These are phyloP conservation scores for Apophysomyces variabilis DNA, from an alignment of 371 early-diverging fungal genomes.

Conservation along the genomic window DNA sequence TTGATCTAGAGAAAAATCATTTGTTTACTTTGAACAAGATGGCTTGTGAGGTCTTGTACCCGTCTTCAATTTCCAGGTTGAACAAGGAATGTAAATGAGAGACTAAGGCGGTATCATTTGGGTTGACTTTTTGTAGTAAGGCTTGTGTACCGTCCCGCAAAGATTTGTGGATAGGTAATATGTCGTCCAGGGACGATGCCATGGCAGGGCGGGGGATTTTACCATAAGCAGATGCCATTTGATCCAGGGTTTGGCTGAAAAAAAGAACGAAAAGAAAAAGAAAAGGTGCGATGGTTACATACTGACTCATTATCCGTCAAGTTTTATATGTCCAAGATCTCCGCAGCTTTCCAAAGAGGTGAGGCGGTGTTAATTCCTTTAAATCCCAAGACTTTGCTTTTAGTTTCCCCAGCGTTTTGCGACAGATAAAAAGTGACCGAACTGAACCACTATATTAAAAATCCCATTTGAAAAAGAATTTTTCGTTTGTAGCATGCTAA, in stretches of 20 bases:
- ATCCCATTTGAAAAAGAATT: no score
- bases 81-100: slow-evolving; percentile 58
- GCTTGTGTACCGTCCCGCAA: slow-evolving; percentile 37
- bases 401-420: no score
- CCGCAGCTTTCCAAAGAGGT: not conserved
- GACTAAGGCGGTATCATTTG: slow-evolving; percentile 38
- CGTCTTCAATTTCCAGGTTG: slow-evolving; percentile 67
- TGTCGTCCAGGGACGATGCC: slow-evolving; percentile 26
- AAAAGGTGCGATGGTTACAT: not conserved
- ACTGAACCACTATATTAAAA: no score
- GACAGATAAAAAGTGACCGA: no score
- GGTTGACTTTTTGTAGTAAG: slow-evolving; percentile 35
- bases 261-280: slow-evolving; percentile 15
- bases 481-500: no score
- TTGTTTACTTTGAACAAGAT: not conserved
- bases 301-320: slow-evolving; percentile 4
- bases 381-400: no score
- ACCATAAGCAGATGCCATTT: slow-evolving; percentile 72
- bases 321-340: not conserved
- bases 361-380: not conserved
- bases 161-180: slow-evolving; percentile 52
- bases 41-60: slow-evolving; percentile 34
- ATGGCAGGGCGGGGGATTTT: slow-evolving; percentile 51
- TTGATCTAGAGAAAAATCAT: slow-evolving; percentile 41
- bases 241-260: no score